Percentiles rank a stretch among this genome's conserved stretches.
Conservation (phyloP, 225 moss, liverwort and hornwort species). For the Bryum argenteum region DNA sequence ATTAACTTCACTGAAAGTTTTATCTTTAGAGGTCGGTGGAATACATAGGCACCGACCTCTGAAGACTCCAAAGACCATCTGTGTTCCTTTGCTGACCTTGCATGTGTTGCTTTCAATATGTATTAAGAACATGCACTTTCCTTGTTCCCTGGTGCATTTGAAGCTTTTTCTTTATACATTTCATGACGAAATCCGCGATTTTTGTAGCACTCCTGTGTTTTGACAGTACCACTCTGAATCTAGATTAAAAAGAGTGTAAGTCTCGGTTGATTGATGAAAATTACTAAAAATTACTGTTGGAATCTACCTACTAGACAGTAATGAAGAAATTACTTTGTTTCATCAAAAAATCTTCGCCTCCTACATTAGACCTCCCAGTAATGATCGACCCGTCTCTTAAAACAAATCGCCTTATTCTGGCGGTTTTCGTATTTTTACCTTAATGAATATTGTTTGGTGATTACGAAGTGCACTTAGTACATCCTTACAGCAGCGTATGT, state of each 20-base stretch:
- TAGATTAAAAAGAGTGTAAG: background rate
- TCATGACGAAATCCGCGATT: conserved; percentile 2
- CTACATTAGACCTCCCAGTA: no score
- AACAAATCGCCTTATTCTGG: no score
- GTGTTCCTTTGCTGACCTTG: conserved; percentile 2
- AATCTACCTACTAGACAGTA: no score
- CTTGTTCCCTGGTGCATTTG: conserved; percentile 6
- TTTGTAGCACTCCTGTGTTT: conserved; percentile 15
- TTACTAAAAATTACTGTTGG: no score
- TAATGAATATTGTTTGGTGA: background rate
- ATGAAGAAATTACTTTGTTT: no score
- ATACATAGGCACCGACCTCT: no score
- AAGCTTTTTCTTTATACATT: background rate
- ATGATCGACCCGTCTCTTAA: no score
- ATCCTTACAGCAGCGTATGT: conserved; percentile 5
- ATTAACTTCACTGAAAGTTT: conserved; percentile 10
- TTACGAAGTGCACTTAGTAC: background rate
- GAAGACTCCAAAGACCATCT: no score
- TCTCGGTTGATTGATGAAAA: no score
- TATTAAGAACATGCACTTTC: background rate
- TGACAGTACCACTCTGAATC: conserved; percentile 2
- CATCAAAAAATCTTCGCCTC: no score
- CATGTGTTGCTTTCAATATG: conserved; percentile 9
- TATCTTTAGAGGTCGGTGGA: no score
- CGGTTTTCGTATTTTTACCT: no score